Evolutionary conservation across 2,329 filamentous ascomycete genomes (phyloP).

Genomic region (Cercospora citrullina): DNA sequence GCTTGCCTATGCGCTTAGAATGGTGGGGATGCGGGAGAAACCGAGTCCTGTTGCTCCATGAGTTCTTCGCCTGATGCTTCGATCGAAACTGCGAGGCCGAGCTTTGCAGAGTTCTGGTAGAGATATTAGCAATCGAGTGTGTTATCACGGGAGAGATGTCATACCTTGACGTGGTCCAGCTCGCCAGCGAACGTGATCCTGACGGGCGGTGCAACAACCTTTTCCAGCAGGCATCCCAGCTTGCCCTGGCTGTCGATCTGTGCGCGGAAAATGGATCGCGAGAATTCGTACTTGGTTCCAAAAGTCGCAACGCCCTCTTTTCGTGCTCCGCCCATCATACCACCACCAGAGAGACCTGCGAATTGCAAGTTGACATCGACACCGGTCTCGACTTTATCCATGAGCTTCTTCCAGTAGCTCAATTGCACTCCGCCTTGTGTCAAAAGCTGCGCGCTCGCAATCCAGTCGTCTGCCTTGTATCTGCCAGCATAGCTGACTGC

Average conservation of each 20-base stretch:
- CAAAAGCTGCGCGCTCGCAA: conserved; percentile 85
- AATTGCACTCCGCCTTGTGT: conserved; percentile 84
- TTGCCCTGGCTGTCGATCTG: conserved; percentile 96
- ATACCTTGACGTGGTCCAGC: conserved; percentile 91
- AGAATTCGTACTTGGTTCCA: conserved; percentile 97
- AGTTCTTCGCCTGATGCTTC: conserved; percentile 82
- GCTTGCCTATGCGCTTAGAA: conserved; percentile 31
- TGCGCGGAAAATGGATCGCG: conserved; percentile 89
- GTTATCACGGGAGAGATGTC: conserved; percentile 39
- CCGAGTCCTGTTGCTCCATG: conserved; percentile 70
- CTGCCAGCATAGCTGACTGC: conserved; percentile 85
- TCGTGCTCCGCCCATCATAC: conserved; percentile 70
- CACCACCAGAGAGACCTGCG: conserved; percentile 56
- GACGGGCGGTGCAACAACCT: conserved; percentile 89
- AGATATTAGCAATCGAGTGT: background rate
- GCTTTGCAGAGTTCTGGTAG: conserved; percentile 83
- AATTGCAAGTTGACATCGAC: conserved; percentile 91
- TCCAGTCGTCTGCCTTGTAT: conserved; percentile 91
- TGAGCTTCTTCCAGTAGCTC: conserved; percentile 90
- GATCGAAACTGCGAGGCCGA: conserved; percentile 90
- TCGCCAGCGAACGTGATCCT: conserved; percentile 94
- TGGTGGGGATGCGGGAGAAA: conserved; percentile 47
- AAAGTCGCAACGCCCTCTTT: conserved; percentile 90
- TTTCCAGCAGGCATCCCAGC: conserved; percentile 88
- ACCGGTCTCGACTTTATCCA: conserved; percentile 93